Evolutionary conservation across 2,329 filamentous ascomycete species (phyloP).

Genomic region (Ciborinia camelliae): DNA sequence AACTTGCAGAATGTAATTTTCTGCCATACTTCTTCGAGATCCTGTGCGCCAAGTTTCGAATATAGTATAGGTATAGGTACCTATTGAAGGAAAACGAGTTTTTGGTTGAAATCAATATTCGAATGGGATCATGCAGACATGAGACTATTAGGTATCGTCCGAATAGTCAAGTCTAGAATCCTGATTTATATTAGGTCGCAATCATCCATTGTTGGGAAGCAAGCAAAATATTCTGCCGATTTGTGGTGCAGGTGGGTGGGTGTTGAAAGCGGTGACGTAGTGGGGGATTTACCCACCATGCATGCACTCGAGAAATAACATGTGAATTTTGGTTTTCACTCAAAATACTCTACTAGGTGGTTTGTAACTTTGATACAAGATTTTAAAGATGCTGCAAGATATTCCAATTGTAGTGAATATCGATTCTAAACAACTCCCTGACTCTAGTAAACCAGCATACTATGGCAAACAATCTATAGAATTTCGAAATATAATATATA

Average conservation of each 20-base stretch:
- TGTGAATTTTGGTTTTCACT: not conserved
- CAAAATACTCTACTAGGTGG: not conserved
- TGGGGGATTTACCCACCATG: slow-evolving; percentile 7
- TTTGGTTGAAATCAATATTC: not conserved
- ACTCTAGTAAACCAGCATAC: not conserved
- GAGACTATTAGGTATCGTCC: not conserved
- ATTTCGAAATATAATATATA: slow-evolving; percentile 3
- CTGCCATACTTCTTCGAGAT: slow-evolving; percentile 47
- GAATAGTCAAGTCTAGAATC: not conserved
- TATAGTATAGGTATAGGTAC: too few relatives aligned
- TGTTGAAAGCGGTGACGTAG: slow-evolving; percentile 17
- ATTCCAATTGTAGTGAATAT: not conserved
- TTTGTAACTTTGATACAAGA: not conserved
- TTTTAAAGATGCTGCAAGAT: not conserved
- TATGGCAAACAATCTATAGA: not conserved
- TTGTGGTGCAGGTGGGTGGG: not conserved
- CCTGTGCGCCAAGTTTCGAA: not conserved
- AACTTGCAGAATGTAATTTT: slow-evolving; percentile 76
- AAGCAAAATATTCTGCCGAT: slow-evolving; percentile 7
- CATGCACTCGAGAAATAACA: not conserved
- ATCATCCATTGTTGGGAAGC: not conserved
- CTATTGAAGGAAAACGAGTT: not conserved
- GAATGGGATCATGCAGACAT: not conserved
- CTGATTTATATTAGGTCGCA: not conserved
- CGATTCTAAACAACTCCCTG: not conserved